Evolutionary conservation across 106 monocot species (phyloP).

Genomic region (Triglochin maritima): DNA sequence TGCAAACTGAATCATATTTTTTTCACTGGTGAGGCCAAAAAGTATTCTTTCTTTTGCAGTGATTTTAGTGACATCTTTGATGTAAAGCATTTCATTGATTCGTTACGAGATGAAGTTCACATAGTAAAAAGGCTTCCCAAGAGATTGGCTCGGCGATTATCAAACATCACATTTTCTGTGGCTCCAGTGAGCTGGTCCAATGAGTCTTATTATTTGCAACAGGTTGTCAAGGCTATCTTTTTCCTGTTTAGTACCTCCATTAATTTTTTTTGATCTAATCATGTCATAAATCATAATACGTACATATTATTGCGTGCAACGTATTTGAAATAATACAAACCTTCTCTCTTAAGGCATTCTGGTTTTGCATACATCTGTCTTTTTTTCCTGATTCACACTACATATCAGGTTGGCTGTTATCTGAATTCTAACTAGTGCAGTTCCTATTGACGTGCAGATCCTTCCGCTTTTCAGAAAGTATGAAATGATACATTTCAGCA

Average conservation of each 20-base stretch:
- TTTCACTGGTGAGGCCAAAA: not conserved
- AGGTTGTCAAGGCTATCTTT: constrained; percentile 23
- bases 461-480: constrained; percentile 68
- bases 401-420: not conserved
- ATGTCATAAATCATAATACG: too few species aligned
- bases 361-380: not conserved
- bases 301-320: constrained; percentile 55
- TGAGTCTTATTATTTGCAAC: constrained; percentile 80
- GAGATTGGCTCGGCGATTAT: constrained; percentile 20
- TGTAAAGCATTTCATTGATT: constrained; percentile 72
- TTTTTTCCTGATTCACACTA: not conserved
- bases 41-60: constrained; percentile 31
- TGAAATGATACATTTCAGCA: constrained; percentile 76
- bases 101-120: constrained; percentile 73
- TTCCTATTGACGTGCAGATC: constrained; percentile 35
- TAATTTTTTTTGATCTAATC: too few species aligned
- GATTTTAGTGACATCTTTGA: constrained; percentile 91
- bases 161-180: constrained; percentile 37
- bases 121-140: constrained; percentile 69
- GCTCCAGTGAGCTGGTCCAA: constrained; percentile 92
- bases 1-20: not conserved
- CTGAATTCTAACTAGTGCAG: not conserved
- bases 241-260: too few species aligned
- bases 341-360: not conserved
- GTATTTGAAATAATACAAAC: constrained; percentile 34